Evolutionary conservation across 1,284 basidiomycete species (phyloP), one percentile per base, ranked within the genome.

Genomic region (Schizophyllum amplum): DNA sequence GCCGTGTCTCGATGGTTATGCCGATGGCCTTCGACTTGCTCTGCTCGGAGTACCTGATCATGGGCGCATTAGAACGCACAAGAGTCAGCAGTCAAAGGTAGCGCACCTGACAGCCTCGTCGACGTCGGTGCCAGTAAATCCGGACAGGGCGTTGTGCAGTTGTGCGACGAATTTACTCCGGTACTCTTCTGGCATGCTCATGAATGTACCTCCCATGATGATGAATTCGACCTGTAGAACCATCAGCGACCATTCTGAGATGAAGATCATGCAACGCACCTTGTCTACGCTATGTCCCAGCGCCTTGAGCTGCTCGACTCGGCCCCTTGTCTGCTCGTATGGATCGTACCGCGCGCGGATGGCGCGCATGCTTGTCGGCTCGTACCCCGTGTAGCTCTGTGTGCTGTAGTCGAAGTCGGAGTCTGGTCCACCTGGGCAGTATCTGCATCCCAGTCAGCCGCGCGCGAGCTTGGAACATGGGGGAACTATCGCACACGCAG

Each of bases 331-430:
- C 73, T 99, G 97, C 69, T 99, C 97, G 67, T 98, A 99, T 1
- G 96, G 97, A 70, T 99, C 97, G 69, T 99, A 99, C 47, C 96
- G 85, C 1, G 95, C 96, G 54, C 96, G 86, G 59, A 99, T 99
- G 1, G 96, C 96, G 62, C 96, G 87, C 96, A 99, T 99, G 58
- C 94, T 97, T 5, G 96, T 99, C 1, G 96, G 96, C 72, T 96
- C 94, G 67, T 98, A 98, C 3, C 94, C 94, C 1, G 94, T 97
- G 67, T 98, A 98, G 63, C 92, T 95, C 72, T 98, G 96, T 1
- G 97, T 99, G 65, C 94, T 98, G 71, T 99, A 99, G 71, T 99
- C 97, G 66, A 99, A 99, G 72, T 99, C 97, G 0, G 96, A 98
- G 71, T 99, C 97, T 4, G 97, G 97, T 7, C 97, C 97, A 56